Evolutionary conservation across 768 basidiomycete species (phyloP).

Genomic region (Leccinellum albellum): DNA sequence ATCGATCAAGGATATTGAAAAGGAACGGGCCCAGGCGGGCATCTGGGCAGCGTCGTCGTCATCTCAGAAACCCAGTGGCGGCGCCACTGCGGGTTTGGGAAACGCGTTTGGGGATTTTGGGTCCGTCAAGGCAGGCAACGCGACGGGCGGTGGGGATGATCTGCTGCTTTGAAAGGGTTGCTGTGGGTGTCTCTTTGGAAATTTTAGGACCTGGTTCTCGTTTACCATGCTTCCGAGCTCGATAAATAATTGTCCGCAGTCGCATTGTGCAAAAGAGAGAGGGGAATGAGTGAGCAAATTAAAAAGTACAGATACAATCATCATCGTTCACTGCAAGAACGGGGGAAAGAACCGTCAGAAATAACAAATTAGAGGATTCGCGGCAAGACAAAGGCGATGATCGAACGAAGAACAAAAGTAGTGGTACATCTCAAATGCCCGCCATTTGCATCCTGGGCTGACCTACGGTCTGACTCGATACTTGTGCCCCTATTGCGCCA

Average conservation of each 20-base stretch:
- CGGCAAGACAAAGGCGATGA: slow-evolving; percentile 13
- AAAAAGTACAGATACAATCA: slow-evolving; percentile 36
- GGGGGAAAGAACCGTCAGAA: slow-evolving; percentile 9
- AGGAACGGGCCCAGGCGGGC: slow-evolving; percentile 76
- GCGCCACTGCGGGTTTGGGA: slow-evolving; percentile 6
- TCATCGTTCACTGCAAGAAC: slow-evolving; percentile 36
- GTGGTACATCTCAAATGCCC: slow-evolving; percentile 28
- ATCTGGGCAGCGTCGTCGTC: slow-evolving; percentile 69
- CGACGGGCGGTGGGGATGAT: slow-evolving; percentile 37
- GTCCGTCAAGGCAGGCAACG: slow-evolving; percentile 14
- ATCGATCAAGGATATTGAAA: slow-evolving; percentile 86
- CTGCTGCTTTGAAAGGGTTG: slow-evolving; percentile 34
- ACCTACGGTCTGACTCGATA: slow-evolving; percentile 22
- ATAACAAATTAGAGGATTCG: slow-evolving; percentile 17
- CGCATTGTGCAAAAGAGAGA: slow-evolving; percentile 19
- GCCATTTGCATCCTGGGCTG: slow-evolving; percentile 36
- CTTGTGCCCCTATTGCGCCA: slow-evolving; percentile 28
- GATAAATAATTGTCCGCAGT: slow-evolving; percentile 19
- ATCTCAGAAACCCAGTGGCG: slow-evolving; percentile 22
- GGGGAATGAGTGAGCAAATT: slow-evolving; percentile 30
- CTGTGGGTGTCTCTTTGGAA: neutral
- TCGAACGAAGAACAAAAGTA: neutral
- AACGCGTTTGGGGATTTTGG: slow-evolving; percentile 36
- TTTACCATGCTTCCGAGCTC: slow-evolving; percentile 3
- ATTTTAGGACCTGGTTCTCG: neutral